phyloP scores from a whole-genome alignment of 257 asterid species.

The Jaltomata sinuosa region DNA sequence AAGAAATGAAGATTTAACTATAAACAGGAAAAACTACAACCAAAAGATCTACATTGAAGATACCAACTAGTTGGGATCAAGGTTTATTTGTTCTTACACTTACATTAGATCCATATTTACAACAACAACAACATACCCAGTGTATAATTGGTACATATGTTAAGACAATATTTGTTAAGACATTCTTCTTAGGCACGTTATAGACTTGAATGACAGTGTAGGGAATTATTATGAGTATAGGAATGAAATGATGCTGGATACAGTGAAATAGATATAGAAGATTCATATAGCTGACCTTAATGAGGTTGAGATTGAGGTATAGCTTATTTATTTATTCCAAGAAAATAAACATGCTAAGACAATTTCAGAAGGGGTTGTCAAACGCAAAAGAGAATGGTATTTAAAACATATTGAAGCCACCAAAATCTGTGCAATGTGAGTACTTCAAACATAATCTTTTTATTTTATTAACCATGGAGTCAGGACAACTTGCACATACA shows the following conservation, averaged over 20 bases:
- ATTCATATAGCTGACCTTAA: neutral
- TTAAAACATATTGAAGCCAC: neutral
- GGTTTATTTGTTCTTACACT: neutral
- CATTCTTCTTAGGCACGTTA: neutral
- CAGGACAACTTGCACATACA: too few species aligned
- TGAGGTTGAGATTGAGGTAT: neutral
- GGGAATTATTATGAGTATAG: neutral
- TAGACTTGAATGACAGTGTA: neutral
- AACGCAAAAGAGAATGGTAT: neutral
- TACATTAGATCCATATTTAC: too few species aligned
- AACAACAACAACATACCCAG: too few species aligned
- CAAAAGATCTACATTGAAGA: neutral
- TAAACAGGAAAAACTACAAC: neutral
- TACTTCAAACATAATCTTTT: neutral
- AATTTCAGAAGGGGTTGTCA: too few species aligned
- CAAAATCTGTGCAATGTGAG: neutral
- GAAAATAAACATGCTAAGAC: neutral
- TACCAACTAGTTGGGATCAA: neutral
- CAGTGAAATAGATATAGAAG: neutral
- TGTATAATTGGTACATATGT: too few species aligned
- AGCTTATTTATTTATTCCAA: neutral
- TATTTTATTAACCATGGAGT: neutral
- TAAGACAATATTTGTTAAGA: neutral
- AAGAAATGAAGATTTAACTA: neutral
- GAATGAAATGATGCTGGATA: neutral